Conservation (phyloP, 345 rosid species). For the Eucalyptus caleyi region DNA sequence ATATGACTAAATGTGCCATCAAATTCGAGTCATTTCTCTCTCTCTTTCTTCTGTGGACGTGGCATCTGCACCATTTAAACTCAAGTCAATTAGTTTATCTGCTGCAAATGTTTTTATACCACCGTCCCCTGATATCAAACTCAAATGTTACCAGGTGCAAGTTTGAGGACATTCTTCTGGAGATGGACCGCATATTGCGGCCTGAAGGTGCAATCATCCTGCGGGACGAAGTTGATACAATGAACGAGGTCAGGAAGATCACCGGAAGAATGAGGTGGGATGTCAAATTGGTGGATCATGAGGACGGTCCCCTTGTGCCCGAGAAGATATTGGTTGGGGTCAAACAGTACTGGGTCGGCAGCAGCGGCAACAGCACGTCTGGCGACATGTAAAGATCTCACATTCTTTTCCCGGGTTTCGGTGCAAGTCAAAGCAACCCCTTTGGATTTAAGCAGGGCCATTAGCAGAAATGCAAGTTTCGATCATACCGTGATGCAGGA, state of each 20-base stretch:
- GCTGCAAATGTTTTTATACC: not conserved
- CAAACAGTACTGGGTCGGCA: conserved; percentile 88
- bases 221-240: conserved; percentile 74
- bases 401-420: not conserved
- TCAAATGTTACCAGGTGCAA: conserved; percentile 40
- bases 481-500: not conserved
- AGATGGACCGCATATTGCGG: conserved; percentile 81
- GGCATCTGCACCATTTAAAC: not conserved
- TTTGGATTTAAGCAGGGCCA: not conserved
- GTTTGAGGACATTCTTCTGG: conserved; percentile 77
- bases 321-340: conserved; percentile 67
- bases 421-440: not conserved
- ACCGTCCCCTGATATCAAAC: not conserved
- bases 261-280: conserved; percentile 91
- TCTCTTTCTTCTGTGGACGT: not conserved
- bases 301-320: conserved; percentile 92
- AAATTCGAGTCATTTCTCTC: not conserved
- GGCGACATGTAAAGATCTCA: conserved; percentile 3
- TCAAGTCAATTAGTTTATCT: not conserved
- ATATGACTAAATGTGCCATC: not conserved
- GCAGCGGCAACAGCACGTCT: conserved; percentile 40
- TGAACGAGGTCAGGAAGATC: conserved; percentile 65
- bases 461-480: not conserved
- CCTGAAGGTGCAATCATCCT: conserved; percentile 80
- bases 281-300: conserved; percentile 78